Conservation (phyloP, 106 monocot species). For the Alisma plantagoaquatica region DNA sequence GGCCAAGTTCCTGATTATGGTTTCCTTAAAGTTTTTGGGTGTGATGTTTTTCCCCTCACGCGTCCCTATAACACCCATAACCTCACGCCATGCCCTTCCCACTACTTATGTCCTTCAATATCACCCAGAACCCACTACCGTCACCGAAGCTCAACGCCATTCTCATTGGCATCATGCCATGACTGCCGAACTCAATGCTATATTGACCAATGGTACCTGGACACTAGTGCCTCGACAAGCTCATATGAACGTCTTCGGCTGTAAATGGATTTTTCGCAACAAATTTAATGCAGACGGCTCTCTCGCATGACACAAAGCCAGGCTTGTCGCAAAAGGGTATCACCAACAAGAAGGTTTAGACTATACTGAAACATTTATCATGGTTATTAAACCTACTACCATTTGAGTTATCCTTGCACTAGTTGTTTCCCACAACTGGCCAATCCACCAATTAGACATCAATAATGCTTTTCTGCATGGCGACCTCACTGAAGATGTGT, state of each 20-base stretch:
- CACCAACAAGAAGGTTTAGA: not conserved
- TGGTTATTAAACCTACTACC: not conserved
- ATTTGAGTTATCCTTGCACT: not conserved
- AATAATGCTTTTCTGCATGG: not conserved
- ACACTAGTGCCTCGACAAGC: not conserved
- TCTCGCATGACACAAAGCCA: not conserved
- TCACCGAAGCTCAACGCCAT: not conserved
- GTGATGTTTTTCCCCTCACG: not conserved
- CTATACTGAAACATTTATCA: not conserved
- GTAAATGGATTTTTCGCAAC: not conserved
- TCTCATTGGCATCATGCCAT: not conserved
- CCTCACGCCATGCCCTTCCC: not conserved
- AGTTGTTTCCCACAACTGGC: not conserved
- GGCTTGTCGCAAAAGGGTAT: constrained; percentile 1
- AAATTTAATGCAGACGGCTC: not conserved
- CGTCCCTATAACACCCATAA: not conserved
- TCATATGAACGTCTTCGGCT: not conserved
- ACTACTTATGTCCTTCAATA: not conserved
- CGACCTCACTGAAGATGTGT: not conserved
- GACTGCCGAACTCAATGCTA: not conserved
- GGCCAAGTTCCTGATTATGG: not conserved
- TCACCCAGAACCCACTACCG: not conserved
- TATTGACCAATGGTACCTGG: not conserved
- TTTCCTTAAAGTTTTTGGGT: not conserved
- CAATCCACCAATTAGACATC: not conserved